Evolutionary conservation across 371 early-diverging fungal genomes (phyloP).

Genomic region (Mortierella sp.): DNA sequence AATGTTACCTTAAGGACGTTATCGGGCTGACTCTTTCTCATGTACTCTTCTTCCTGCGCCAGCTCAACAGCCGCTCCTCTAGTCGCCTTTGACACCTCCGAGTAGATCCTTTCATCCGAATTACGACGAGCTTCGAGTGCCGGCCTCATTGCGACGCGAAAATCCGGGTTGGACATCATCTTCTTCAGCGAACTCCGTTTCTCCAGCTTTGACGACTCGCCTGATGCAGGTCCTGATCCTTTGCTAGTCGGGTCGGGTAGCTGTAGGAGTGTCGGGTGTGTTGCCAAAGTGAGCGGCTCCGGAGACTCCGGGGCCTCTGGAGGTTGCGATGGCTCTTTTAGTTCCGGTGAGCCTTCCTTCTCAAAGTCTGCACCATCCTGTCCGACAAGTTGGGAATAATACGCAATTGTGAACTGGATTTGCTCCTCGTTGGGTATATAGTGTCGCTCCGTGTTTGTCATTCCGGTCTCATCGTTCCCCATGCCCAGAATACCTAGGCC

Average conservation of each 20-base stretch:
- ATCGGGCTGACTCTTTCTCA: constrained; percentile 53
- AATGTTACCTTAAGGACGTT: constrained; percentile 49
- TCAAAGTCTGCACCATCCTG: constrained; percentile 15
- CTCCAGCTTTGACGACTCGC: constrained; percentile 5
- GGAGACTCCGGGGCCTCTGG: constrained; percentile 12
- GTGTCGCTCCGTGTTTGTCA: constrained; percentile 27
- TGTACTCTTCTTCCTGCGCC: constrained; percentile 48
- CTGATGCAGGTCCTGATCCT: not conserved
- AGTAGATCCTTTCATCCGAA: constrained; percentile 40
- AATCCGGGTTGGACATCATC: constrained; percentile 46
- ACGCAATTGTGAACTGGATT: constrained; percentile 55
- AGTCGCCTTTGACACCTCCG: constrained; percentile 29
- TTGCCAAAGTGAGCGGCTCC: not conserved
- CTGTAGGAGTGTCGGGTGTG: not conserved
- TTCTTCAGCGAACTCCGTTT: constrained; percentile 33
- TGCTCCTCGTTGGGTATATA: constrained; percentile 58
- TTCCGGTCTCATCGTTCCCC: constrained; percentile 42
- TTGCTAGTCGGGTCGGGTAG: not conserved
- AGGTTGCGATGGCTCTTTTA: constrained; percentile 3
- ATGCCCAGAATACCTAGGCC: constrained; percentile 57
- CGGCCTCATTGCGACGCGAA: constrained; percentile 28
- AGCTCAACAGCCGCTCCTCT: constrained; percentile 46
- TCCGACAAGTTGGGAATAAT: constrained; percentile 49
- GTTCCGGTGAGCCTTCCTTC: not conserved
- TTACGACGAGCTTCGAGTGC: constrained; percentile 35